phyloP scores from a whole-genome alignment of 1,284 basidiomycete genomes.

The Ustilago lituana region DNA sequence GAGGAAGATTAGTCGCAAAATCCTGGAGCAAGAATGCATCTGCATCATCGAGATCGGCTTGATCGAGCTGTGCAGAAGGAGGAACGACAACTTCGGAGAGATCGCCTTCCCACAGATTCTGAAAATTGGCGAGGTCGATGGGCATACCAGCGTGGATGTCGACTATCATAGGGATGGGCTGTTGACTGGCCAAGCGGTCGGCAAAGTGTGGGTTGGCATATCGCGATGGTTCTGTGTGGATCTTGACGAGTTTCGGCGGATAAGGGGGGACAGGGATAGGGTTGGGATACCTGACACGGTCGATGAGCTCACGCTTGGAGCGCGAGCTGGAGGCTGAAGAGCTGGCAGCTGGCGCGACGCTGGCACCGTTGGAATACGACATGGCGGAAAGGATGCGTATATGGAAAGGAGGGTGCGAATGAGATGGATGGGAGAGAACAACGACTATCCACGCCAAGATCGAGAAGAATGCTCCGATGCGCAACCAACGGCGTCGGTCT shows the following conservation, averaged over 20 bases:
- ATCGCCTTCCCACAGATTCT: slow-evolving; percentile 61
- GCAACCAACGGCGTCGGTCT: too few species aligned
- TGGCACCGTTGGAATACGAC: slow-evolving; percentile 40
- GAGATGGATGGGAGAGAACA: neutral
- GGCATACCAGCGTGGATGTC: slow-evolving; percentile 66
- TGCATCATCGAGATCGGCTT: slow-evolving; percentile 49
- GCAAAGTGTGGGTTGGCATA: slow-evolving; percentile 62
- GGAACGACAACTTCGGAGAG: slow-evolving; percentile 32
- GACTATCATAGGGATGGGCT: slow-evolving; percentile 60
- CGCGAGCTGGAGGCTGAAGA: slow-evolving; percentile 27
- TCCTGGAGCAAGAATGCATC: slow-evolving; percentile 63
- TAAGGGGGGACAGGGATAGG: slow-evolving; percentile 66
- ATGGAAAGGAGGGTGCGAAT: neutral
- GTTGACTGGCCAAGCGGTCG: slow-evolving; percentile 55
- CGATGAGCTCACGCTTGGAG: slow-evolving; percentile 63
- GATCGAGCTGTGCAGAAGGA: slow-evolving; percentile 27
- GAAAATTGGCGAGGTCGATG: slow-evolving; percentile 60
- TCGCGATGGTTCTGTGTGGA: slow-evolving; percentile 50
- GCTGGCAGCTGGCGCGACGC: slow-evolving; percentile 5
- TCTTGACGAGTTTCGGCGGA: slow-evolving; percentile 62
- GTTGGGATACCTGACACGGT: slow-evolving; percentile 65
- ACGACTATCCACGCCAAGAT: neutral
- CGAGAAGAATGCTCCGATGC: slow-evolving; percentile 15
- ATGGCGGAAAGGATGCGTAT: slow-evolving; percentile 13
- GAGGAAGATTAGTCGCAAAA: slow-evolving; percentile 43